These are phyloP conservation scores for Beta vulgaris DNA, from an alignment of 148 eudicot species.

Conservation along the genomic window DNA sequence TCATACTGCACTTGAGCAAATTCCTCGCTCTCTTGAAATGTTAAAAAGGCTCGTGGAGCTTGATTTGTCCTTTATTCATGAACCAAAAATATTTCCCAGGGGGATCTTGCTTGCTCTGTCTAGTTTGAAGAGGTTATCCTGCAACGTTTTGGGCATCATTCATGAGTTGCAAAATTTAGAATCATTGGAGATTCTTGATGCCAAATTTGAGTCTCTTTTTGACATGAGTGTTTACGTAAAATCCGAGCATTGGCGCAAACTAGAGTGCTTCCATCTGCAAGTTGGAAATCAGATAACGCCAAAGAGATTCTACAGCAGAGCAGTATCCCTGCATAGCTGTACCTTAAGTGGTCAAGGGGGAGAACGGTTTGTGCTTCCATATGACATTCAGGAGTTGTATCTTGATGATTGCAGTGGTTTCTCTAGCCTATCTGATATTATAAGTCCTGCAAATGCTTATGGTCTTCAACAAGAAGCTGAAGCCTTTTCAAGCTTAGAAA, in stretches of 20 bases:
- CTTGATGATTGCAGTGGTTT: slow-evolving; percentile 11
- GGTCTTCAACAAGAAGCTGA: not conserved
- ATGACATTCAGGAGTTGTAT: slow-evolving; percentile 16
- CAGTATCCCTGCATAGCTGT: slow-evolving; percentile 14
- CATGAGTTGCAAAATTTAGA: slow-evolving; percentile 3
- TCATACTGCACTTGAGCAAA: slow-evolving; percentile 12
- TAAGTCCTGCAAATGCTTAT: no score
- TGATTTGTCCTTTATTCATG: not conserved
- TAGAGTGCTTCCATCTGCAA: slow-evolving; percentile 18
- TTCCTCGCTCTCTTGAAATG: slow-evolving; percentile 9
- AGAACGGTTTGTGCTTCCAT: slow-evolving; percentile 10
- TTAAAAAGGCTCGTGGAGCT: slow-evolving; percentile 15
- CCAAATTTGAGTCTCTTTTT: not conserved
- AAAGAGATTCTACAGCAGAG: not conserved
- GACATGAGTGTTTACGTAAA: slow-evolving; percentile 18
- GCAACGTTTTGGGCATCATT: not conserved
- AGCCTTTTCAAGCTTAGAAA: slow-evolving; percentile 10
- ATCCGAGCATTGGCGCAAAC: slow-evolving; percentile 6
- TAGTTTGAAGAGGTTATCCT: slow-evolving; percentile 4
- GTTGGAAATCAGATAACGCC: not conserved
- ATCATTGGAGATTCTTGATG: slow-evolving; percentile 23
- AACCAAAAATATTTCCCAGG: not conserved
- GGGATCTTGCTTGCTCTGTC: not conserved
- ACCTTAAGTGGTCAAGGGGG: slow-evolving; percentile 4
- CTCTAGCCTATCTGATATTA: not conserved